Percentiles rank a stretch among this genome's conserved stretches.
These are phyloP conservation scores for Phtheirospermum japonicum DNA, from an alignment of 257 asterid genomes.

Conservation along the genomic window DNA sequence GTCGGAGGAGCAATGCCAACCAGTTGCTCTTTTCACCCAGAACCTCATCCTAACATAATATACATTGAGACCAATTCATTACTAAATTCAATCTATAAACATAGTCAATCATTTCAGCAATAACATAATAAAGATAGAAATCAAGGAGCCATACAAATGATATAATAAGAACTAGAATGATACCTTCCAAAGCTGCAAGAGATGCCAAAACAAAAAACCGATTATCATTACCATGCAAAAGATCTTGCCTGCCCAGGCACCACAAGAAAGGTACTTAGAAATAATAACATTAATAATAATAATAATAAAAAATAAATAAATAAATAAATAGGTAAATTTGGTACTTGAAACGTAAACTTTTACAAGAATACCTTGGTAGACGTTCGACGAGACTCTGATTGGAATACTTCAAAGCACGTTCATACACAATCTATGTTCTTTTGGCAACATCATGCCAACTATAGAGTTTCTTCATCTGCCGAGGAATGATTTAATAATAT, in stretches of 20 bases:
- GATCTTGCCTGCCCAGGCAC: constrained; percentile 97
- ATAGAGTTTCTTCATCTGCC: constrained; percentile 83
- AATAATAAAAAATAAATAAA: too few relatives aligned
- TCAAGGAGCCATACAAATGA: too few relatives aligned
- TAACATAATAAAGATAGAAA: too few relatives aligned
- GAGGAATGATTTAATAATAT: constrained; percentile 15
- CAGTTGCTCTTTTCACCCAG: too few relatives aligned
- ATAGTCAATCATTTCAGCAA: too few relatives aligned
- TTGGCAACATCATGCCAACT: constrained; percentile 97
- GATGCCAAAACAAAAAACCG: constrained; percentile 64
- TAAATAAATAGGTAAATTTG: too few relatives aligned
- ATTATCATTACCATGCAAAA: constrained; percentile 86
- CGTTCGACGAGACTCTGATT: constrained; percentile 72
- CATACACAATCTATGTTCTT: constrained; percentile 87
- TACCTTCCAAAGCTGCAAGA: constrained; percentile 84
- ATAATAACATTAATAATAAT: too few relatives aligned
- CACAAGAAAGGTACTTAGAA: constrained; percentile 78
- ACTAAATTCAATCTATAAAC: too few relatives aligned
- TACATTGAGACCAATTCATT: too few relatives aligned
- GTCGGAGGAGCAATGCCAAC: too few relatives aligned
- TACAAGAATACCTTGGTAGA: constrained; percentile 66
- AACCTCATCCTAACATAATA: too few relatives aligned
- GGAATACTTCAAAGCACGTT: constrained; percentile 71
- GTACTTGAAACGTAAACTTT: too few relatives aligned
- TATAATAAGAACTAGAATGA: background rate